Evolutionary conservation across 2,329 filamentous ascomycete genomes (phyloP), one percentile per base, ranked within the genome.

Genomic region (Onygena corvina): DNA sequence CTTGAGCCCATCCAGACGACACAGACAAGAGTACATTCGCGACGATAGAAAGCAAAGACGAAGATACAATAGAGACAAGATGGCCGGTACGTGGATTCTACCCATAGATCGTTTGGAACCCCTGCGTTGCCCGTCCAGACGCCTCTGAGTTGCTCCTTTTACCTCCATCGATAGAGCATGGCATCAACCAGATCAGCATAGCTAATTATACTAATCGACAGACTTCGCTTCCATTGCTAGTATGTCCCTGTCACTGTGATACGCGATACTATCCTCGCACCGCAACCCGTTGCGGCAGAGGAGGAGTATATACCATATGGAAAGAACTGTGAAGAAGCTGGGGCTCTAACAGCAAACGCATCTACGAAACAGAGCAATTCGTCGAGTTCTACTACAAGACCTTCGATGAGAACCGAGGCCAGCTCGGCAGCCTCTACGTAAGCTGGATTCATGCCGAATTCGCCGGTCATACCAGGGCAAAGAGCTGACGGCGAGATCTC

Each of bases 381-480:
- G 83, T 90, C 58, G 65, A 81, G 53, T 90, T 83, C 75, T 96
- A 95, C 80, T 95, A 94, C 77, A 75, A 83, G 62, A 82, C 81
- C 52, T 94, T 95, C 70, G 88, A 94, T 67, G 55, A 63, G 53
- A 76, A 89, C 69, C 83, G 88, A 61, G 69, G 70, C 50, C 60
- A 65, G 47, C 77, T 95, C 36, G 70, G 67, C 11, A 62, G 70
- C 54, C 86, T 95, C 72, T 96, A 95, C 75, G 90, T 94, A 79
- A 49, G 20, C 46, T 18, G 27, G 23, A 44, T 4, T 3, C n/a
- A n/a, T n/a, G n/a, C n/a, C 27, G 8, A 30, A n/a, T 21, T 23
- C 14, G 18, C 27, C 36, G 9, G 11, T 25, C 27, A 23, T 29
- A 31, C 35, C 3, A 21, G 6, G 2, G 16, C 16, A 31, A 18